These are phyloP conservation scores for Podospora pseudoanserina DNA, from an alignment of 495 filamentous ascomycete species.

Conservation along the genomic window DNA sequence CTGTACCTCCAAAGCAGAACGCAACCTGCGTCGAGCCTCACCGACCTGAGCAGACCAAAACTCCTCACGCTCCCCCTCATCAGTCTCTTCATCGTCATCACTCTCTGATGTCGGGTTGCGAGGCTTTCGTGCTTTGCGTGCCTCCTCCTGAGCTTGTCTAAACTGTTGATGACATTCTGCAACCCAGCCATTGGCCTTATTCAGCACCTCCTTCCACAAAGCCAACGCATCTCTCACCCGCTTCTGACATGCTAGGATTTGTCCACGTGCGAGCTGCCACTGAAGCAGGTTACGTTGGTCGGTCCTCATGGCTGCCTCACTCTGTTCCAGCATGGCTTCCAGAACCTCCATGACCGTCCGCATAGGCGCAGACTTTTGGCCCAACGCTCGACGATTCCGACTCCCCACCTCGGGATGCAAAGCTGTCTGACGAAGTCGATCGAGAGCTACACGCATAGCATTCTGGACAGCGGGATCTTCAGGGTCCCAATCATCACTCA, in stretches of 20 bases:
- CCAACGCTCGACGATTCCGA: constrained; percentile 64
- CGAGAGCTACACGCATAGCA: constrained; percentile 54
- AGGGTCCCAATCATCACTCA: constrained; percentile 58
- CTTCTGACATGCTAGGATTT: constrained; percentile 64
- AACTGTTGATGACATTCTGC: constrained; percentile 62
- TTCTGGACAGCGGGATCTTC: constrained; percentile 55
- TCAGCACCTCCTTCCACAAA: constrained; percentile 62
- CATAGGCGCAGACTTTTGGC: constrained; percentile 59
- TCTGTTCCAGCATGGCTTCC: constrained; percentile 83
- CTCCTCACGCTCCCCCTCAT: constrained; percentile 24
- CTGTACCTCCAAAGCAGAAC: constrained; percentile 70
- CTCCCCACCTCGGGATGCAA: constrained; percentile 76
- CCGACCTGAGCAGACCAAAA: constrained; percentile 40
- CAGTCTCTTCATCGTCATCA: constrained; percentile 37
- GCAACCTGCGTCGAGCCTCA: constrained; percentile 62
- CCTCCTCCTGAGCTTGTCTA: constrained; percentile 48
- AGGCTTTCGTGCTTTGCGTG: constrained; percentile 44
- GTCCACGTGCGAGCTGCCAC: constrained; percentile 62
- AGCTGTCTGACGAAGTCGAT: constrained; percentile 71
- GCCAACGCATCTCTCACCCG: constrained; percentile 53
- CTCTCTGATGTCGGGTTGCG: constrained; percentile 29
- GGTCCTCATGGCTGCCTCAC: constrained; percentile 55
- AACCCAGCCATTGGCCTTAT: constrained; percentile 55
- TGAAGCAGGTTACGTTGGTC: constrained; percentile 65
- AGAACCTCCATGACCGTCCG: constrained; percentile 82